Base-by-base conservation (phyloP, 108 stramenopile genomes). In the Stephanodiscus triporus region DNA sequence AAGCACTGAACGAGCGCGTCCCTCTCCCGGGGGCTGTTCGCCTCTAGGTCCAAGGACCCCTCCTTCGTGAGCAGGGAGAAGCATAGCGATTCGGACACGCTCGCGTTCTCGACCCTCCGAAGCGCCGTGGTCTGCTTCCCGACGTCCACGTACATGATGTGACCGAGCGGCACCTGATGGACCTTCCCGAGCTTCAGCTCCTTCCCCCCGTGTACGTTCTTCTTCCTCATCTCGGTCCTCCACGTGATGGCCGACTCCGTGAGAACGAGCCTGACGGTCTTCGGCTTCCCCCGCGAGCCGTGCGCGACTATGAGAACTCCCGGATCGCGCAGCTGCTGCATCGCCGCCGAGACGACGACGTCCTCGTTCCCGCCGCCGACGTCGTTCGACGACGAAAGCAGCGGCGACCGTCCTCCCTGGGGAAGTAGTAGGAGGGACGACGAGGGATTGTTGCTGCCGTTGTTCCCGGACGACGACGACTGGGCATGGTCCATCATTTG, bases 81-180 rank as follows among this genome's bases (percentile, higher is more conserved):
- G 80, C 92, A 94, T 8, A 94, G 76, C 11, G 80, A 63, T 42
- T 94, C 92, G 30, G 75, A 71, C 6, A 94, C 90, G 13, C 75
- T 26, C 11, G 92, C 92, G 70, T 94, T 94, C 56, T 94, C 92
- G 32, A 94, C 92, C 60, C 92, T 60, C 42, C 92, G 83, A 50
- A 94, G 75, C 14, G 92, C 92, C 29, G 92, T 91, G 0, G 92
- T 94, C 65, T 91, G 90, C 68, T 94, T 94, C 23, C 92, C 92
- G 58, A 94, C 87, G 68, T 94, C 92, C 32, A 94, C 92, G 55
- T 94, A 94, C 92, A 94, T 90, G 40, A 94, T 94, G 59, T 94
- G 92, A 2, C 87, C 80, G 6, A 94, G 70, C 0, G 90, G 92
- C 26, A 94, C 92, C 73, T 91, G 90, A 49, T 94, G 92, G 64